Evolutionary conservation across 1,284 basidiomycete species (phyloP).

Genomic region (Moesziomyces parantarcticus): DNA sequence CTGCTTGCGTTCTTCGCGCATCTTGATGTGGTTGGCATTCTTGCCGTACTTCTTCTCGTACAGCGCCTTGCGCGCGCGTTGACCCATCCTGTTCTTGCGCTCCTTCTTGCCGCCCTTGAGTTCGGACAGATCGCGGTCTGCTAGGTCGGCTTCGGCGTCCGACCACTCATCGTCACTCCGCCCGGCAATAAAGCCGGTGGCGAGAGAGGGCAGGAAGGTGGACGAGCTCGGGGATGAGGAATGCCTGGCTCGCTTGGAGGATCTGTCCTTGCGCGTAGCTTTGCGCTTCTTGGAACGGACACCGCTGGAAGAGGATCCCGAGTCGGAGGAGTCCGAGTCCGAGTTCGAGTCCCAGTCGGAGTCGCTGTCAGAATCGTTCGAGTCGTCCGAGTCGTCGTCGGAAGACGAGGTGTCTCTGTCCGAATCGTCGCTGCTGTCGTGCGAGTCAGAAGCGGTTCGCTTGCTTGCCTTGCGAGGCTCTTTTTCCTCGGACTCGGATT

Average conservation of each 20-base stretch:
- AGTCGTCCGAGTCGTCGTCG: constrained; percentile 53
- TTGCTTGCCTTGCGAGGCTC: constrained; percentile 1
- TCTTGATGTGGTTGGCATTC: constrained; percentile 83
- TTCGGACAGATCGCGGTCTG: constrained; percentile 70
- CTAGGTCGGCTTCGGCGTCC: constrained; percentile 78
- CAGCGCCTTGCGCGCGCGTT: constrained; percentile 90
- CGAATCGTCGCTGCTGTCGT: constrained; percentile 15
- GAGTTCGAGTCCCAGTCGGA: constrained; percentile 55
- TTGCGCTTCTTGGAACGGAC: constrained; percentile 18
- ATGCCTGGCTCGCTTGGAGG: constrained; percentile 11
- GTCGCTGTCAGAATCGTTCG: neutral
- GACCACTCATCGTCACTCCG: constrained; percentile 78
- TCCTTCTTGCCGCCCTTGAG: constrained; percentile 45
- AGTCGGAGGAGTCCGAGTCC: constrained; percentile 32
- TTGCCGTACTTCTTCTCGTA: constrained; percentile 97
- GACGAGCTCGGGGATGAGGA: constrained; percentile 71
- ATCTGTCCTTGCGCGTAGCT: constrained; percentile 2
- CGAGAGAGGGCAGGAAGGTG: constrained; percentile 86
- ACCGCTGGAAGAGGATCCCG: constrained; percentile 5
- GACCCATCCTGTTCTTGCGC: constrained; percentile 89
- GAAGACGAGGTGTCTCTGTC: constrained; percentile 14
- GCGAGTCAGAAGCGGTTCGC: neutral
- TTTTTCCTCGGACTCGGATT: constrained; percentile 18
- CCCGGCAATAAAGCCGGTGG: constrained; percentile 80
- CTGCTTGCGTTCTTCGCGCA: constrained; percentile 39